Conservation (phyloP, 495 filamentous ascomycete genomes). For the Chlorociboria aeruginascens region DNA sequence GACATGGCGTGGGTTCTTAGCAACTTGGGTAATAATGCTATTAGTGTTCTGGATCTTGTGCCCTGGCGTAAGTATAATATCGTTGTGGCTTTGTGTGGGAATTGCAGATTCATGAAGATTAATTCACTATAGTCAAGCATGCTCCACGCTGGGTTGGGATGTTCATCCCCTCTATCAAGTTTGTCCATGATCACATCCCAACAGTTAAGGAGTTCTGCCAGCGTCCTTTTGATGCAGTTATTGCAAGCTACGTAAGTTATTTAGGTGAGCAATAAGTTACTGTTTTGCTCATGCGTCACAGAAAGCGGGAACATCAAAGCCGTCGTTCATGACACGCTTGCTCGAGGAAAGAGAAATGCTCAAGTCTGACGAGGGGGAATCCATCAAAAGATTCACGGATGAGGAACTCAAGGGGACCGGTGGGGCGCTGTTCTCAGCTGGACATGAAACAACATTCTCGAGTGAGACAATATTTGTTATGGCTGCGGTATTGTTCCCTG, state of each 20-base stretch:
- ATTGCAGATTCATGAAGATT: background rate
- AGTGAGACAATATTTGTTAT: constrained; percentile 14
- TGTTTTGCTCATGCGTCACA: background rate
- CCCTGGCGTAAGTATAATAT: constrained; percentile 12
- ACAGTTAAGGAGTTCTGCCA: background rate
- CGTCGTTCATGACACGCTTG: background rate
- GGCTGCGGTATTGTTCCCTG: constrained; percentile 17
- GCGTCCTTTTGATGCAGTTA: background rate
- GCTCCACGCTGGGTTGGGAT: constrained; percentile 30
- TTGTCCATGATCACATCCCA: background rate
- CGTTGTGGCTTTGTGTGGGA: background rate
- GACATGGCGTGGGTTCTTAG: constrained; percentile 29
- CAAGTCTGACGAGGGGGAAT: background rate
- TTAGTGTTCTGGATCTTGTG: constrained; percentile 30
- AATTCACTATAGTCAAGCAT: constrained; percentile 14
- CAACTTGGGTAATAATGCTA: constrained; percentile 28
- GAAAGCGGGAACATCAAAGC: background rate
- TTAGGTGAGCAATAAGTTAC: background rate
- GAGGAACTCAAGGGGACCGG: background rate
- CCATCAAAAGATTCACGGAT: background rate
- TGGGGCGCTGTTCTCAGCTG: background rate
- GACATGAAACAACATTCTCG: constrained; percentile 1
- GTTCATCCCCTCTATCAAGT: constrained; percentile 18
- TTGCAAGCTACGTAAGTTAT: background rate
- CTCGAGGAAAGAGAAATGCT: background rate